phyloP scores from a whole-genome alignment of 768 basidiomycete genomes.

The Lactarius sanguifluus region DNA sequence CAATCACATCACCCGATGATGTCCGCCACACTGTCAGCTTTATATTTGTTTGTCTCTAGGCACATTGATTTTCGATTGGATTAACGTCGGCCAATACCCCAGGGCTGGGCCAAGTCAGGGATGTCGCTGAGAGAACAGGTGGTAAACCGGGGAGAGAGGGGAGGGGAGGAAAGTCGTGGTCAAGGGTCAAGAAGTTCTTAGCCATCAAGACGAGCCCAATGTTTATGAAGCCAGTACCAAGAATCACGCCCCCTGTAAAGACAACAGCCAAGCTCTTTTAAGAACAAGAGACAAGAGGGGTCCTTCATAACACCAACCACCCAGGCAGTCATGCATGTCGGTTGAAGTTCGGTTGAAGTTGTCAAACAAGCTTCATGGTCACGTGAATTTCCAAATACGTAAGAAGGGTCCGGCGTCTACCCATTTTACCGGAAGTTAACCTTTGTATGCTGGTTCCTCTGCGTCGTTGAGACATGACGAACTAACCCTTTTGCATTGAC shows the following conservation, averaged over 20 bases:
- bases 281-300: not conserved
- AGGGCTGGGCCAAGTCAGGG: not conserved
- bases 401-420: too few species aligned
- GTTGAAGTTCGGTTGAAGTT: not conserved
- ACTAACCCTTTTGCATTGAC: not conserved
- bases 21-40: not conserved
- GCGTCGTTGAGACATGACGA: not conserved
- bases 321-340: not conserved
- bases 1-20: not conserved
- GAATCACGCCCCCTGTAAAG: not conserved
- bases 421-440: too few species aligned
- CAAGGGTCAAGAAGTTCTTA: not conserved
- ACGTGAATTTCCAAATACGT: not conserved
- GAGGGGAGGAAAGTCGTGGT: not conserved
- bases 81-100: too few species aligned
- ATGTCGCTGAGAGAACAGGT: not conserved
- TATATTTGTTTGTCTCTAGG: not conserved
- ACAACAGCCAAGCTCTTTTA: not conserved
- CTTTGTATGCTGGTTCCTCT: not conserved
- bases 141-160: not conserved
- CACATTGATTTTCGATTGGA: not conserved
- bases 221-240: not conserved
- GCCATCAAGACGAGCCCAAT: not conserved
- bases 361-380: not conserved
- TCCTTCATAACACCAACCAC: not conserved